phyloP scores from a whole-genome alignment of 2,329 filamentous ascomycete species.

The Pleochaeta shiraiana region DNA sequence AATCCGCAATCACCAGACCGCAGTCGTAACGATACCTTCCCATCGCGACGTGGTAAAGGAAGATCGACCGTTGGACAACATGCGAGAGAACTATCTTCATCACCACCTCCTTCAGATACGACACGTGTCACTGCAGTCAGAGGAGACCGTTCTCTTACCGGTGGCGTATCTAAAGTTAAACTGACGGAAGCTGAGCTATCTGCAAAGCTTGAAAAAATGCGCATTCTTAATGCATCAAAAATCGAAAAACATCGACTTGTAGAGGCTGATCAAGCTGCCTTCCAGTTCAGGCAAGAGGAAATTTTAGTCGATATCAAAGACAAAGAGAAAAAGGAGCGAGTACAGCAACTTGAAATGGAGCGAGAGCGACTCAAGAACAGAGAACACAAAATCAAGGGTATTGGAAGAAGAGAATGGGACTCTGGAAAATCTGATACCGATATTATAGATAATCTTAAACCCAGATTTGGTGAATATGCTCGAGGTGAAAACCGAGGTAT shows the following conservation, averaged over 20 bases:
- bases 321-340: conserved; percentile 13
- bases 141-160: conserved; percentile 31
- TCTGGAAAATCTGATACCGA: conserved; percentile 16
- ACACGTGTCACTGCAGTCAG: conserved; percentile 24
- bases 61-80: no score
- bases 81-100: no score
- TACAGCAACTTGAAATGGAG: conserved; percentile 16
- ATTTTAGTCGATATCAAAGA: conserved; percentile 27
- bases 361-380: conserved; percentile 19
- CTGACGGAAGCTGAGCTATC: conserved; percentile 42
- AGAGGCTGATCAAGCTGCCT: conserved; percentile 44
- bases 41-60: no score
- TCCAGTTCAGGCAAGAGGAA: conserved; percentile 34
- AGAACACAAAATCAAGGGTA: conserved; percentile 17
- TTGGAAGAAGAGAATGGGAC: conserved; percentile 19
- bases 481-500: conserved; percentile 16
- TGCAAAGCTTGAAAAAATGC: conserved; percentile 36
- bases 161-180: conserved; percentile 31
- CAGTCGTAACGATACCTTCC: no score
- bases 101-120: no score
- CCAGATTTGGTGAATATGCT: conserved; percentile 14
- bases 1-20: no score
- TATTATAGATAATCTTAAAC: conserved; percentile 13
- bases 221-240: conserved; percentile 35
- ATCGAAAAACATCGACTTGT: conserved; percentile 38